These are phyloP conservation scores for Leccinum subtestaceum DNA, from an alignment of 768 basidiomycete species.

Conservation along the genomic window DNA sequence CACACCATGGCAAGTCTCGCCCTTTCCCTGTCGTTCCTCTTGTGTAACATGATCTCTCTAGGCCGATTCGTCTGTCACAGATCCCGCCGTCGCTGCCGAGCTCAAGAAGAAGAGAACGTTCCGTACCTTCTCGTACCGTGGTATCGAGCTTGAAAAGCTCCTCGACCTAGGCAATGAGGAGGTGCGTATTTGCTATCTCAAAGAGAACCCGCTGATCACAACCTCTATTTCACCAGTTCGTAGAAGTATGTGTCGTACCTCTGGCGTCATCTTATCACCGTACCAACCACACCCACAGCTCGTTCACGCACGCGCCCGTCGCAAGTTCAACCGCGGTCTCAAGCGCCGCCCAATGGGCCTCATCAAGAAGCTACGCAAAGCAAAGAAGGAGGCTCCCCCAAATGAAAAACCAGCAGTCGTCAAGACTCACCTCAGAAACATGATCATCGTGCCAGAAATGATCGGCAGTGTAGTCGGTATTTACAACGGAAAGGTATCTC, in stretches of 20 bases:
- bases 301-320: slow-evolving; percentile 97
- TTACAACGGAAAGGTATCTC: slow-evolving; percentile 90
- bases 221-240: slow-evolving; percentile 48
- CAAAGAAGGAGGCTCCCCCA: slow-evolving; percentile 98
- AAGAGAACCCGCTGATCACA: not conserved
- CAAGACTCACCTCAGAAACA: slow-evolving; percentile 98
- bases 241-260: slow-evolving; percentile 57
- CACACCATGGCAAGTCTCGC: slow-evolving; percentile 32
- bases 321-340: slow-evolving; percentile 98
- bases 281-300: slow-evolving; percentile 49
- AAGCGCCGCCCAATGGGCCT: slow-evolving; percentile 98
- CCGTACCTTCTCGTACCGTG: slow-evolving; percentile 98
- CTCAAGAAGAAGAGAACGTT: slow-evolving; percentile 99
- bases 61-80: slow-evolving; percentile 84
- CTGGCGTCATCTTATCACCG: slow-evolving; percentile 3
- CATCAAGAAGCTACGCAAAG: slow-evolving; percentile 99
- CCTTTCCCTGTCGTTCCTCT: not conserved
- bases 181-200: slow-evolving; percentile 43
- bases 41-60: slow-evolving; percentile 26
- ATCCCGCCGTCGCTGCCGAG: slow-evolving; percentile 91
- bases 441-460: slow-evolving; percentile 99
- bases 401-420: slow-evolving; percentile 99
- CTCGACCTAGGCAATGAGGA: slow-evolving; percentile 95
- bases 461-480: slow-evolving; percentile 97
- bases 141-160: slow-evolving; percentile 97